phyloP scores from a whole-genome alignment of 2,329 filamentous ascomycete species.

The Fusarium zealandicum region DNA sequence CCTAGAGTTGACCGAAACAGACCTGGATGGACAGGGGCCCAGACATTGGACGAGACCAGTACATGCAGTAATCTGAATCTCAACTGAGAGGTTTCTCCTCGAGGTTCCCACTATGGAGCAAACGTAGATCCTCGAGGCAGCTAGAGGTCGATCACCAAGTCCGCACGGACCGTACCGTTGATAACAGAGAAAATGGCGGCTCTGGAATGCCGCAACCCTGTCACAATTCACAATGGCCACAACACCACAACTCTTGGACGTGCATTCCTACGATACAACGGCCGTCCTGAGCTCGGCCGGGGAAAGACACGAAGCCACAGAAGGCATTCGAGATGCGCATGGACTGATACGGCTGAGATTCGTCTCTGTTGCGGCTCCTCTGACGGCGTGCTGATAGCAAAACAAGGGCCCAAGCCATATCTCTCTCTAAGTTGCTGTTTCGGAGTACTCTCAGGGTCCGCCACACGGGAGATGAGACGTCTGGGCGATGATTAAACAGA shows the following conservation, averaged over 20 bases:
- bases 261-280: slow-evolving; percentile 29
- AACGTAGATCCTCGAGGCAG: slow-evolving; percentile 23
- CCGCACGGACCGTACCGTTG: slow-evolving; percentile 36
- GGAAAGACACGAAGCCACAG: slow-evolving; percentile 27
- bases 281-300: slow-evolving; percentile 8
- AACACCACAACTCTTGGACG: slow-evolving; percentile 20
- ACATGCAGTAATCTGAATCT: slow-evolving; percentile 2
- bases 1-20: slow-evolving; percentile 1
- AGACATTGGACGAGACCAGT: slow-evolving; percentile 2
- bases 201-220: slow-evolving; percentile 23
- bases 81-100: slow-evolving; percentile 11
- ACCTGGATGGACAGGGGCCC: slow-evolving; percentile 2
- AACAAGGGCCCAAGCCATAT: slow-evolving; percentile 4
- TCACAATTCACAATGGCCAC: slow-evolving; percentile 12
- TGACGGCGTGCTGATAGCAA: neutral
- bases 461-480: slow-evolving; percentile 11
- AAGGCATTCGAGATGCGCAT: slow-evolving; percentile 13
- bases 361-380: slow-evolving; percentile 2
- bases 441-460: slow-evolving; percentile 2
- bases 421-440: slow-evolving; percentile 3
- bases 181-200: slow-evolving; percentile 12
- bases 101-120: slow-evolving; percentile 12
- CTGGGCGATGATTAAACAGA: slow-evolving; percentile 13
- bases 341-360: slow-evolving; percentile 22
- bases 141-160: slow-evolving; percentile 27